Evolutionary conservation across 305 asterid species (phyloP).

Genomic region (Withania somnifera): DNA sequence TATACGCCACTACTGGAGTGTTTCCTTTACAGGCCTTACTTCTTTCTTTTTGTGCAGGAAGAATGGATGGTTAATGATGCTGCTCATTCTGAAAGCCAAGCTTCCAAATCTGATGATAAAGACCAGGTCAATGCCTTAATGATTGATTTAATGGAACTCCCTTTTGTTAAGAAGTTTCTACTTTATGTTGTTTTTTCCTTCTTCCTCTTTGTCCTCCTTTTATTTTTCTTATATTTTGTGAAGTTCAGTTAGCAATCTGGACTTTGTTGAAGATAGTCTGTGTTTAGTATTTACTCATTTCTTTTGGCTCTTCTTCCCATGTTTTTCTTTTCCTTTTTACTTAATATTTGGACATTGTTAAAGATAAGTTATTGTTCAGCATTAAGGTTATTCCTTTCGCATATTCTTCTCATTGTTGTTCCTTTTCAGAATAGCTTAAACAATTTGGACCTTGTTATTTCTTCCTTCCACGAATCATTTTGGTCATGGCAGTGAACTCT

Average conservation of each 20-base stretch:
- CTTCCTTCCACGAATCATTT: background rate
- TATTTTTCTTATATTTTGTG: background rate
- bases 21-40: background rate
- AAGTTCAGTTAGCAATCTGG: background rate
- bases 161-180: background rate
- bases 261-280: background rate
- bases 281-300: background rate
- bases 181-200: background rate
- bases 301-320: background rate
- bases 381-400: background rate
- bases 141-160: background rate
- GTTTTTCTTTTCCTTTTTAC: background rate
- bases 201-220: background rate
- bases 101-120: conserved; percentile 12
- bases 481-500: background rate
- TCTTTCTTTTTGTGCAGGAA: conserved; percentile 21
- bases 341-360: background rate
- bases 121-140: conserved; percentile 25
- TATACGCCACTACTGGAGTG: background rate
- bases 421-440: background rate
- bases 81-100: conserved; percentile 10
- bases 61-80: conserved; percentile 13
- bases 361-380: background rate
- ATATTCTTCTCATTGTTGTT: background rate
- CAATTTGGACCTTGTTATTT: background rate